Base-by-base conservation (phyloP, 768 basidiomycete species). In the Lactifluus echinatus region DNA sequence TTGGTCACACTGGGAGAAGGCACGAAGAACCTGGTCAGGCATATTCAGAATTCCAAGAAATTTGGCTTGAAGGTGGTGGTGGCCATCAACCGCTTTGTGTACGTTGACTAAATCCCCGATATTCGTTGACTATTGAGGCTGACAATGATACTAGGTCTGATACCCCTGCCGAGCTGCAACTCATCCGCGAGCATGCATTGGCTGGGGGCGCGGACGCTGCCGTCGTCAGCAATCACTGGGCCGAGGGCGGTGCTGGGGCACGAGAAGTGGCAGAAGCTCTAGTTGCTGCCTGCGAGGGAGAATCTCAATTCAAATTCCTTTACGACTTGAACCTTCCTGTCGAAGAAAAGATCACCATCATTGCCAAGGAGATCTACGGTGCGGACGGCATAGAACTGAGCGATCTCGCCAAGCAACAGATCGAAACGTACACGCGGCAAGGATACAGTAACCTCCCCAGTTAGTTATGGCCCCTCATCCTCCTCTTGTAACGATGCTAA, bases 141-240 rank as follows among this genome's bases (percentile, higher is more conserved):
- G 19, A 52, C 31, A 12, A 26, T 49, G 48, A 50, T 59, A 1
- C n/a, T 61, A 95, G 93, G 2, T 83, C 90, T 60, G 95, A 98
- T 71, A 89, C 95, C 8, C 76, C 79, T 15, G 92, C 94, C 29
- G 95, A 98, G 67, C 81, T 96, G 39, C 83, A 83, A 52, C 83
- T 97, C 53, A 79, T 99, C 44, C 85, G 85, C 51, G 78, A 86
- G 63, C 78, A 87, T 68, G 81, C 94, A 12, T 77, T 93, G 33
- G 78, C 79, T 45, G 89, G 84, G 8, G 95, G 95, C 39, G 95
- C 95, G 19, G 92, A 99, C 70, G 90, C 88, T 52, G 95, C 95
- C 34, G 85, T 98, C 2, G 85, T 96, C 61, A 92, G 89, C 72
- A 95, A 87, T 74, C 96, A 98, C 75, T 99, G 96, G 95, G 95